Evolutionary conservation across 2,329 filamentous ascomycete genomes (phyloP), one percentile per base, ranked within the genome.

Genomic region (Ophiostoma sp.): DNA sequence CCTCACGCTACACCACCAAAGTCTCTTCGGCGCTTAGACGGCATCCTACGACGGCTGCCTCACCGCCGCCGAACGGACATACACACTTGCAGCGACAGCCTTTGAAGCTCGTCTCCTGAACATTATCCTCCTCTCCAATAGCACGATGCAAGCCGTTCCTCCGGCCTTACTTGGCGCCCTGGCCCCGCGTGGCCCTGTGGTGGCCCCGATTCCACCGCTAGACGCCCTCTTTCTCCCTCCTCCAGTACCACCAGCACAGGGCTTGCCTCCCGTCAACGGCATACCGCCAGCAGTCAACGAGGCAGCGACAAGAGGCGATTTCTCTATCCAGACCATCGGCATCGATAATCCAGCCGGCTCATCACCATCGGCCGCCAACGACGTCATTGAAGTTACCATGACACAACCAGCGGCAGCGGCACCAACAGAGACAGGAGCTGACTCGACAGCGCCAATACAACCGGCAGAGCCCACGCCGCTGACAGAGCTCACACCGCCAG

Each of bases 321-420:
- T 68, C 69, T 49, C 63, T 4, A 72, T 71, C 44, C 69, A 71
- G 67, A 72, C 71, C 1, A 67, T 71, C 7, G 70, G 45, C 44
- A 62, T 45, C 8, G 66, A 67, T 16, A n/a, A 5, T 1, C 65
- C 68, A 9, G 47, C 47, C 4, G 41, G 41, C 8, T 7, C 16
- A 3, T 18, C 42, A 9, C 40, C 68, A 16, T 55, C 65, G 16
- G 14, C 38, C 16, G 27, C 64, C 58, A 42, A 40, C 18, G 65
- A 40, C 8, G 60, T 69, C 5, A 60, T 73, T 14, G 42, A 71
- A 36, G 64, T 73, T 65, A 71, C 69, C 47, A 73, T 73, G 71
- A 73, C 71, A 12, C 68, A 72, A 12, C 66, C 72, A 1, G 16
- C 69, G 16, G 63, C 69, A 4, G 27, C 66, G 6, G 36, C 38